Base-by-base conservation (phyloP, 495 filamentous ascomycete species). In the Copromyces sp. region DNA sequence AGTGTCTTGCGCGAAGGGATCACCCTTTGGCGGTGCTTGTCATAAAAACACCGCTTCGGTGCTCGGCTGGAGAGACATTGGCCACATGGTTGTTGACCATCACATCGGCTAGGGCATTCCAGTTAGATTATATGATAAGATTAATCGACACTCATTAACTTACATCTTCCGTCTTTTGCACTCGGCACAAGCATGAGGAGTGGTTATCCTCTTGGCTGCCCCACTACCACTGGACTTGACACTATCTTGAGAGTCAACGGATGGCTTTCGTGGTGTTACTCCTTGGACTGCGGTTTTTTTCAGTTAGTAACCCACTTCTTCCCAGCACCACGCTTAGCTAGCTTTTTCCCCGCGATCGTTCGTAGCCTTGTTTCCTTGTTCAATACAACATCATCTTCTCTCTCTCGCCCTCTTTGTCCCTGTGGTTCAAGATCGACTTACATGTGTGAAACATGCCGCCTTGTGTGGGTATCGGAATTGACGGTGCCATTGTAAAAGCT, bases 91-190 rank as follows among this genome's bases (percentile, higher is more conserved):
- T 88, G 86, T 75, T 87, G 84, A 59, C 86, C 86, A 79, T 88
- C 86, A 74, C 86, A 88, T 74, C 86, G 83, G 71, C 83, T 85
- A 72, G 68, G 41, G 44, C 45, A 41, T 61, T 11, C 68, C 40
- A 45, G 75, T 82, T 79, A 82, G 81, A 45, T 14, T 70, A 73
- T 47, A 45, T 39, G 45, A 73, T 29, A 65, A 70, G 68, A 40
- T n/a, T 40, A 5, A 9, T 12, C 39, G 17, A 32, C 16, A 47
- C 16, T 24, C 39, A 16, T 37, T 14, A 53, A 41, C 83, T 74
- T 83, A 86, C 84, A 88, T 88, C 79, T 88, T 88, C 68, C 86
- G 84, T 47, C 86, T 81, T 77, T 88, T 87, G 80, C 86, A 88
- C 77, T 88, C 86, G 71, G 86, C 86, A 78, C 86, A 88, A 68